Conservation (phyloP, 169 alveolate genomes). For the Cryptosporidium baileyi region DNA sequence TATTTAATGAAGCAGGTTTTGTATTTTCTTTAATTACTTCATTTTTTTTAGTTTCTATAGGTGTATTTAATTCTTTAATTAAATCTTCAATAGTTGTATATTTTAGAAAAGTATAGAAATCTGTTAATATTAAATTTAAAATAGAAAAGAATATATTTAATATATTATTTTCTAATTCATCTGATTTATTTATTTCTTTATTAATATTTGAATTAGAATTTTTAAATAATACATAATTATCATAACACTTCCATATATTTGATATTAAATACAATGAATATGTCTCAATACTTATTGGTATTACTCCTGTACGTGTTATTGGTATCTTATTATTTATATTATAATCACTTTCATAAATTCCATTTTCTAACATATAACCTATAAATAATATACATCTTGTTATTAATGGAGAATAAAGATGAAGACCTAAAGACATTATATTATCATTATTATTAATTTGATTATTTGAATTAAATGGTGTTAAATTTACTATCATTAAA, state of each 20-base stretch:
- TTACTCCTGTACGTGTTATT: slow-evolving; percentile 14
- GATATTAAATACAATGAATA: slow-evolving; percentile 45
- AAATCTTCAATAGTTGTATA: not conserved
- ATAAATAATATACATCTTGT: slow-evolving; percentile 30
- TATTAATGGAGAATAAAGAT: slow-evolving; percentile 53
- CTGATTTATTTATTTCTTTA: not conserved
- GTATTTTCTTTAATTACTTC: not conserved
- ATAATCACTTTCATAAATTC: slow-evolving; percentile 1
- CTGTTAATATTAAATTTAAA: not conserved
- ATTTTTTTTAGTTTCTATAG: not conserved
- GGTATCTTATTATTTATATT: not conserved
- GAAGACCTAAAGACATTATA: slow-evolving; percentile 8
- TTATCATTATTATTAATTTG: not conserved
- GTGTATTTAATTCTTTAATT: not conserved
- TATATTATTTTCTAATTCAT: not conserved
- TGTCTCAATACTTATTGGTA: slow-evolving; percentile 39
- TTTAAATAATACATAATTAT: not conserved
- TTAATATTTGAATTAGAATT: not conserved
- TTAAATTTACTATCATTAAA: slow-evolving; percentile 11
- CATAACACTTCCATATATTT: slow-evolving; percentile 28
- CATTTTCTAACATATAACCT: slow-evolving; percentile 45
- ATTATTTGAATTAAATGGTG: not conserved
- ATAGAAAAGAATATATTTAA: not conserved
- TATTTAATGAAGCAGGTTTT: slow-evolving; percentile 8
- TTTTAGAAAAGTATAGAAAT: slow-evolving; percentile 2